These are phyloP conservation scores for Jasminum sambac DNA, from an alignment of 257 asterid genomes.

Conservation along the genomic window DNA sequence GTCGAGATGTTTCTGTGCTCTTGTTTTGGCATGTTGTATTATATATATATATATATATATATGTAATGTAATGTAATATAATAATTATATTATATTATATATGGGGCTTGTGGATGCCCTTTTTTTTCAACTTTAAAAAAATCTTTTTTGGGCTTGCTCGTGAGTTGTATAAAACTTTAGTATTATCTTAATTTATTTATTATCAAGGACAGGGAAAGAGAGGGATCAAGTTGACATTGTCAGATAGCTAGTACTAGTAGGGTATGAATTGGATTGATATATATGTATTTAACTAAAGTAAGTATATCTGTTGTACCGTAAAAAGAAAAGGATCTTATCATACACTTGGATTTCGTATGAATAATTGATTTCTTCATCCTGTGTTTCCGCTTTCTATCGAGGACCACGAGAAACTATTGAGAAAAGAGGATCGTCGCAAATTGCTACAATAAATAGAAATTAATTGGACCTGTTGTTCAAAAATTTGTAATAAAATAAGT, in stretches of 20 bases:
- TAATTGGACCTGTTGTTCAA: too few relatives aligned
- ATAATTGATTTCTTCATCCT: neutral
- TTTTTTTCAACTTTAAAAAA: conserved; percentile 56
- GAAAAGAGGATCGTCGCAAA: neutral
- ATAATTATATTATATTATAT: too few relatives aligned
- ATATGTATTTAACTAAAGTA: conserved; percentile 28
- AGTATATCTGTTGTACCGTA: conserved; percentile 51
- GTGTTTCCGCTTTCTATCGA: neutral
- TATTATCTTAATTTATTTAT: too few relatives aligned
- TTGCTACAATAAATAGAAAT: neutral
- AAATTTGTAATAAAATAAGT: too few relatives aligned
- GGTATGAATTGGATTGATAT: conserved; percentile 34
- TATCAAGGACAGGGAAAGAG: conserved; percentile 22
- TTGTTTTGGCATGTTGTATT: conserved; percentile 47
- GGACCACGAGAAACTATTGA: neutral
- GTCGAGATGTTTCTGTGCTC: conserved; percentile 44
- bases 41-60: too few relatives aligned
- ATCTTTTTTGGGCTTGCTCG: conserved; percentile 48
- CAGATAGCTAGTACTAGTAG: conserved; percentile 26
- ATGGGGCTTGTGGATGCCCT: conserved; percentile 59
- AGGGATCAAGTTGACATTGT: conserved; percentile 18
- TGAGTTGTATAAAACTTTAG: conserved; percentile 44
- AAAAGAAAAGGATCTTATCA: conserved; percentile 40
- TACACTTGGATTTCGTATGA: neutral
- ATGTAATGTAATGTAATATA: too few relatives aligned